These are phyloP conservation scores for Parathielavia hyrcaniae DNA, from an alignment of 495 filamentous ascomycete genomes.

Conservation along the genomic window DNA sequence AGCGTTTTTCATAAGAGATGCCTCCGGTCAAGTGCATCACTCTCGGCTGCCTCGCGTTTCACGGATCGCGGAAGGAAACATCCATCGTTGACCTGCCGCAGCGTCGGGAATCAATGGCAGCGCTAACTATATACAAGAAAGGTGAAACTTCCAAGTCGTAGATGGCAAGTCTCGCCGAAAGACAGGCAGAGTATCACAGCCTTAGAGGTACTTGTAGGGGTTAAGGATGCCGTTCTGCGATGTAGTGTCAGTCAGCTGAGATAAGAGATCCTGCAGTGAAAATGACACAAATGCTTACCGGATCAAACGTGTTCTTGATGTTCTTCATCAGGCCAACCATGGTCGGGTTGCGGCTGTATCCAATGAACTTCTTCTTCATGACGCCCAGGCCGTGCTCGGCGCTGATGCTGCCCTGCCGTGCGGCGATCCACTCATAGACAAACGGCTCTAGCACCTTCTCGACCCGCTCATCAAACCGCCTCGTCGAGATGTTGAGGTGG, in stretches of 20 bases:
- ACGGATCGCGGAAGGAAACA: not conserved
- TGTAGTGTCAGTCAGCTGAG: constrained; percentile 8
- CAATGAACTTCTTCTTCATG: constrained; percentile 90
- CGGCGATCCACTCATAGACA: constrained; percentile 92
- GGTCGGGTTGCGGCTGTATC: constrained; percentile 80
- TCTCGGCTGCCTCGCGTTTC: not conserved
- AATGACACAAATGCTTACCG: constrained; percentile 53
- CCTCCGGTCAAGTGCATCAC: not conserved
- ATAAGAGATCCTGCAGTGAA: not conserved
- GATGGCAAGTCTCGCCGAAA: not conserved
- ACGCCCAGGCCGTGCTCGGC: constrained; percentile 92
- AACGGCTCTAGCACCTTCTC: constrained; percentile 89
- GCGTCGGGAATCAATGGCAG: not conserved
- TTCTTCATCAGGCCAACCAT: constrained; percentile 89
- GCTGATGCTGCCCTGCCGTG: constrained; percentile 83
- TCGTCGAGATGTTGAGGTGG: constrained; percentile 79
- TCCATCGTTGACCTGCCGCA: not conserved
- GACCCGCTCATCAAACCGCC: constrained; percentile 78
- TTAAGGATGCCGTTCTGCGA: constrained; percentile 78
- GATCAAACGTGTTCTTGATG: constrained; percentile 86
- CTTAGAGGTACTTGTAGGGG: constrained; percentile 72
- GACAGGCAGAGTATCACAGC: not conserved
- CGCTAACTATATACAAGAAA: constrained; percentile 16
- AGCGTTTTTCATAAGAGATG: not conserved
- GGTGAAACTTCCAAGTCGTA: not conserved